These are phyloP conservation scores for Saccharomyces hybrid DNA, from an alignment of 1,139 yeast genomes.

Conservation along the genomic window DNA sequence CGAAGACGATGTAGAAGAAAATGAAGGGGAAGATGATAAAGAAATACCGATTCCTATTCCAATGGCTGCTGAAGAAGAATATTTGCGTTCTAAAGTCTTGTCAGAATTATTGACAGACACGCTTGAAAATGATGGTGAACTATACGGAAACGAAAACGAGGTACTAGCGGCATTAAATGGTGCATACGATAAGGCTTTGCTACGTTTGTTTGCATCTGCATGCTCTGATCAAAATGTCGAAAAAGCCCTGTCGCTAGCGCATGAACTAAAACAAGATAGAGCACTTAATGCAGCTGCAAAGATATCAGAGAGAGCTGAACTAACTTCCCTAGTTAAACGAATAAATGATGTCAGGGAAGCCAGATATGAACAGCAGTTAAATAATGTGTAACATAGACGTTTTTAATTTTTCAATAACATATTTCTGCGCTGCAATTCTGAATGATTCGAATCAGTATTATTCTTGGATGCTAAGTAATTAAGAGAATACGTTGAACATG, in stretches of 20 bases:
- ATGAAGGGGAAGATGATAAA: slow-evolving; percentile 32
- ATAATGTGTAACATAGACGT: too few species aligned
- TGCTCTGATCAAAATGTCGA: slow-evolving; percentile 60
- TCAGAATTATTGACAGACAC: slow-evolving; percentile 35
- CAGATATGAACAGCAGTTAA: slow-evolving; percentile 32
- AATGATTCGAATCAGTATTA: too few species aligned
- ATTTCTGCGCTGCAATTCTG: slow-evolving; percentile 15
- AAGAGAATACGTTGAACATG: neutral
- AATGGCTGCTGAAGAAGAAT: slow-evolving; percentile 37
- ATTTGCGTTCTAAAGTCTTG: slow-evolving; percentile 34
- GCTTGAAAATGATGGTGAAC: slow-evolving; percentile 36
- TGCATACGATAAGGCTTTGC: slow-evolving; percentile 61
- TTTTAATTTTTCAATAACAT: slow-evolving; percentile 5
- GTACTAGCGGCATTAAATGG: slow-evolving; percentile 45
- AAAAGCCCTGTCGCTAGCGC: slow-evolving; percentile 65
- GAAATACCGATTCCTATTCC: slow-evolving; percentile 27
- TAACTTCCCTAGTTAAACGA: slow-evolving; percentile 55
- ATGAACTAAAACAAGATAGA: slow-evolving; percentile 63
- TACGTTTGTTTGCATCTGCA: slow-evolving; percentile 69
- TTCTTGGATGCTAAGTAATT: neutral
- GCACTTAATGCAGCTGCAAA: slow-evolving; percentile 79
- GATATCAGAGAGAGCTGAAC: slow-evolving; percentile 74
- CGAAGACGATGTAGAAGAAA: slow-evolving; percentile 28
- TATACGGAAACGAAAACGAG: slow-evolving; percentile 39
- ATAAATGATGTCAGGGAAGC: slow-evolving; percentile 62